Evolutionary conservation across 1,139 yeast species (phyloP), one percentile per base, ranked within the genome.

Genomic region (Blastobotrys elegans): DNA sequence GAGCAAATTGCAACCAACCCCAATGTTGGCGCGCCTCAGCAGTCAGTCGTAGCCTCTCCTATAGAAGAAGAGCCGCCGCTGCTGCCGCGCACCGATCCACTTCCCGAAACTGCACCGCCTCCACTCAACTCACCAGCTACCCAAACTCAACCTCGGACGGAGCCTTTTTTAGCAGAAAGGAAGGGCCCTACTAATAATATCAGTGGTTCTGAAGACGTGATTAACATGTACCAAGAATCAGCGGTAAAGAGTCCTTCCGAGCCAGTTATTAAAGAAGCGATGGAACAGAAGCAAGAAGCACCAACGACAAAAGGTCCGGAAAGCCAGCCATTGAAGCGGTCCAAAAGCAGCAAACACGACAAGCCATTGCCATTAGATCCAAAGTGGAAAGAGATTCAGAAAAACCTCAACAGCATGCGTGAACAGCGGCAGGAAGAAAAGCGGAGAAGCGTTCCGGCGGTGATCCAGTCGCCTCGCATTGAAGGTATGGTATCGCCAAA

Each of bases 301-400:
- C 8, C 5, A 24, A 24, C 27, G 27, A 24, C 27, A 10, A 6
- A 24, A 24, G 27, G 27, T 6, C 8, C 27, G n/a, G n/a, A n/a
- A n/a, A n/a, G n/a, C n/a, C n/a, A n/a, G n/a, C n/a, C n/a, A n/a
- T n/a, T 17, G 13, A 16, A 39, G n/a, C 22, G n/a, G 33, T n/a
- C 34, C 34, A 39, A 39, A 39, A 39, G 32, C 29, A 14, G 17
- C 4, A 26, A 27, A 11, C 20, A 17, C 4, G 45, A 39, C 26
- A 52, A 53, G 44, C 53, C 54, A 8, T 21, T 53, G 22, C 56
- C 56, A 17, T 39, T 53, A 27, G 55, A 53, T 32, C 56, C 56
- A 13, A 43, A 51, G 31, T 59, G 63, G 63, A 41, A 43, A 10
- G 59, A 57, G 37, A 60, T 59, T 27, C 50, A 50, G 50, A 48